A percentile compares a stretch with the other conserved stretches of the same genome.
These are phyloP conservation scores for Debaryomyces coudertii DNA, from an alignment of 1,139 yeast species.

Conservation along the genomic window DNA sequence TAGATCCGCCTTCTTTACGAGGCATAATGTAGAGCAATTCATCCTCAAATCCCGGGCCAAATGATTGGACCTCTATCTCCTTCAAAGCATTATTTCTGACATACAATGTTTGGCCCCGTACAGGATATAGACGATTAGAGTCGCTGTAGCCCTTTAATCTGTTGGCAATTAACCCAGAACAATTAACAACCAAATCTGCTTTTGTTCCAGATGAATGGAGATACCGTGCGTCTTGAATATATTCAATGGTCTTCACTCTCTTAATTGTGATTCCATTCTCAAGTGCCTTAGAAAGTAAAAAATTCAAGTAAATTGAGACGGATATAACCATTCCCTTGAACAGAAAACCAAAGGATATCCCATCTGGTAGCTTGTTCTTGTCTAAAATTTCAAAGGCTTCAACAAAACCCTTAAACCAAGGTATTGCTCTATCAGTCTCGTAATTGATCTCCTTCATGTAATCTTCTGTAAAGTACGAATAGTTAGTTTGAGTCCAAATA, in stretches of 20 bases:
- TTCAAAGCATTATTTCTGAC: slow-evolving; percentile 40
- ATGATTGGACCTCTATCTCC: slow-evolving; percentile 33
- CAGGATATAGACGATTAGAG: slow-evolving; percentile 28
- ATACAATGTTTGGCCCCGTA: slow-evolving; percentile 44
- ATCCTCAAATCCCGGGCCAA: slow-evolving; percentile 30
- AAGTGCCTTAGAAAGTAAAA: slow-evolving; percentile 41
- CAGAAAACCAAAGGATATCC: slow-evolving; percentile 39
- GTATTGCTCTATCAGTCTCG: slow-evolving; percentile 26
- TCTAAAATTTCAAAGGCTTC: slow-evolving; percentile 34
- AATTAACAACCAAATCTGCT: slow-evolving; percentile 48
- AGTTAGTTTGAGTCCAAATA: slow-evolving; percentile 37
- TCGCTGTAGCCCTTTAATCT: slow-evolving; percentile 38
- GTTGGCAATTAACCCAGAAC: slow-evolving; percentile 45
- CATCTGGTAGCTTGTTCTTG: slow-evolving; percentile 33
- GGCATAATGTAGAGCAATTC: slow-evolving; percentile 55
- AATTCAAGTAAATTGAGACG: slow-evolving; percentile 52
- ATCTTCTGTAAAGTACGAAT: slow-evolving; percentile 32
- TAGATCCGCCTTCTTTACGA: slow-evolving; percentile 56
- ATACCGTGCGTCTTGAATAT: slow-evolving; percentile 32
- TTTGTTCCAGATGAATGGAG: slow-evolving; percentile 24
- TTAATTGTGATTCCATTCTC: slow-evolving; percentile 39
- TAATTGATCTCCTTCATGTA: slow-evolving; percentile 20
- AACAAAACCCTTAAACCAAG: slow-evolving; percentile 52
- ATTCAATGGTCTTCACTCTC: slow-evolving; percentile 30
- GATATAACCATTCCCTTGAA: slow-evolving; percentile 54